Evolutionary conservation across 1,284 basidiomycete genomes (phyloP).

Genomic region (Thelephora terrestris): DNA sequence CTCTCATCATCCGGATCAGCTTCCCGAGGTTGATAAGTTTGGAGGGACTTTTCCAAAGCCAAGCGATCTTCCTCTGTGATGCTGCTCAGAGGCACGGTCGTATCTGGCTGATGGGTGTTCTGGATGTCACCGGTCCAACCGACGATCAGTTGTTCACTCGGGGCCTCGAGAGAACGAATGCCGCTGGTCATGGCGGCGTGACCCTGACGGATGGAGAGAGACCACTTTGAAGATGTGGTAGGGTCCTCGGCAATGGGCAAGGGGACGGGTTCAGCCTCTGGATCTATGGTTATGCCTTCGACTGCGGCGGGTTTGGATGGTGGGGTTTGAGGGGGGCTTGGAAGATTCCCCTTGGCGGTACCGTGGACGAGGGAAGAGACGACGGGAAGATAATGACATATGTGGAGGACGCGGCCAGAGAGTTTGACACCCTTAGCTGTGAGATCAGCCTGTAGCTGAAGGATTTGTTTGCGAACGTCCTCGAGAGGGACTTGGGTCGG

Average conservation of each 20-base stretch:
- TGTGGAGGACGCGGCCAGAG: slow-evolving; percentile 80
- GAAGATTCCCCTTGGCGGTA: slow-evolving; percentile 31
- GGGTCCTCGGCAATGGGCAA: slow-evolving; percentile 1
- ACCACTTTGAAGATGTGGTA: slow-evolving; percentile 43
- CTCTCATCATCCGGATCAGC: slow-evolving; percentile 44
- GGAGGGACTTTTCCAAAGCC: slow-evolving; percentile 52
- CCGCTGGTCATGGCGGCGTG: slow-evolving; percentile 96
- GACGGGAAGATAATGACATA: slow-evolving; percentile 77
- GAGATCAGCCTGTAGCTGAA: slow-evolving; percentile 60
- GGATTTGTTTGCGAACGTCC: slow-evolving; percentile 50
- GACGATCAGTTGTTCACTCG: slow-evolving; percentile 85
- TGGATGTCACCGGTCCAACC: slow-evolving; percentile 91
- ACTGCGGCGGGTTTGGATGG: slow-evolving; percentile 38
- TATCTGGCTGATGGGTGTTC: slow-evolving; percentile 20
- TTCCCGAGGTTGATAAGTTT: slow-evolving; percentile 46
- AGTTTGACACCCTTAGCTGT: slow-evolving; percentile 58
- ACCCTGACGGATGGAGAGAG: slow-evolving; percentile 73
- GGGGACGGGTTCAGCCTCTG: slow-evolving; percentile 6
- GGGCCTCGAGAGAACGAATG: slow-evolving; percentile 73
- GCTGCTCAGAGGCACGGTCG: slow-evolving; percentile 35
- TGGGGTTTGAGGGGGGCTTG: slow-evolving; percentile 63
- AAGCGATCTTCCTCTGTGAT: slow-evolving; percentile 51
- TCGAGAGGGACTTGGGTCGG: slow-evolving; percentile 32
- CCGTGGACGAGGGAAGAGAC: slow-evolving; percentile 41
- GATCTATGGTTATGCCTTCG: slow-evolving; percentile 16